Evolutionary conservation across 257 asterid species (phyloP).

Genomic region (Capsicum rhomboideum): DNA sequence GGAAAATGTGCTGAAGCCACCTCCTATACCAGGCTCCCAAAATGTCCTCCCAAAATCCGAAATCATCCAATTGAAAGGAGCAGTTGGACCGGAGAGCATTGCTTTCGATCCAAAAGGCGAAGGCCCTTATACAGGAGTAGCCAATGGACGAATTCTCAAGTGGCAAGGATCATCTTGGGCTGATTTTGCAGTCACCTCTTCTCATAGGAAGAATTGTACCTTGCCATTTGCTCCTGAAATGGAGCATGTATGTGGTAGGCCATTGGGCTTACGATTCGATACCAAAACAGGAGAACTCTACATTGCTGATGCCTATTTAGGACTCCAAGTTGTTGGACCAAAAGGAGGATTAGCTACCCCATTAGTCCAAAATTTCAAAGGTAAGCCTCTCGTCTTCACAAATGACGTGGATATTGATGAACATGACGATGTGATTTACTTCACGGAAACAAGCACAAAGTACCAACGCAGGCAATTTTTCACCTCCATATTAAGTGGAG

Average conservation of each 20-base stretch:
- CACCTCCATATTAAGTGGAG: constrained; percentile 16
- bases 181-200: constrained; percentile 10
- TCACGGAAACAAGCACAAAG: constrained; percentile 50
- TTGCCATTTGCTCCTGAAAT: constrained; percentile 39
- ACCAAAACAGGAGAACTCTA: constrained; percentile 46
- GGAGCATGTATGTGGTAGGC: constrained; percentile 66
- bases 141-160: constrained; percentile 20
- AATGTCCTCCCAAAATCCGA: neutral
- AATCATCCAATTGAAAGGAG: neutral
- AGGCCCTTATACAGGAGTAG: constrained; percentile 19
- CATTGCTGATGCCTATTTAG: constrained; percentile 66
- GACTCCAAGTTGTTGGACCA: constrained; percentile 56
- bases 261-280: constrained; percentile 54
- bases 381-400: constrained; percentile 42
- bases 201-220: constrained; percentile 36
- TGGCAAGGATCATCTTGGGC: constrained; percentile 6
- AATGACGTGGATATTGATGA: constrained; percentile 62
- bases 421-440: constrained; percentile 40
- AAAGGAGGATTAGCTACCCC: constrained; percentile 46
- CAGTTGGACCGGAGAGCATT: constrained; percentile 15
- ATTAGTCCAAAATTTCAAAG: constrained; percentile 48
- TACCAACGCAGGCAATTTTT: constrained; percentile 49
- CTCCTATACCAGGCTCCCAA: neutral
- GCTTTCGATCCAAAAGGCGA: constrained; percentile 5
- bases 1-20: neutral